Conservation (phyloP, 139 green algal genomes). For the Chlamydomonas asymmetrica region DNA sequence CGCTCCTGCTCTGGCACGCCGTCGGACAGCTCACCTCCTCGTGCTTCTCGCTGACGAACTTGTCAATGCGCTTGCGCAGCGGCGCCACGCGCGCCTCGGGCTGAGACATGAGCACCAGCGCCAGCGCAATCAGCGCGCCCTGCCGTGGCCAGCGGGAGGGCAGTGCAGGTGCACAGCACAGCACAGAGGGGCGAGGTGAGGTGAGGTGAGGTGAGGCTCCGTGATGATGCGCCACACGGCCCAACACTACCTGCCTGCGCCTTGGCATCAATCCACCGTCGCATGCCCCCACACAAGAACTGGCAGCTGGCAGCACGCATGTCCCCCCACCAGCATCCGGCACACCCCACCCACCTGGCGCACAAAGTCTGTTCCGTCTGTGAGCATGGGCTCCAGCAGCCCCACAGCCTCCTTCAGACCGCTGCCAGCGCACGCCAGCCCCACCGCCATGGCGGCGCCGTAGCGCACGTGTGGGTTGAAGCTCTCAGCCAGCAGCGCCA, state of each 20-base stretch:
- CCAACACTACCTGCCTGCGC: too few relatives aligned
- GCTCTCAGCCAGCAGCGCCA: conserved; percentile 90
- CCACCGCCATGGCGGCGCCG: conserved; percentile 95
- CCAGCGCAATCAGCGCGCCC: conserved; percentile 86
- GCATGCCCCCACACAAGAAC: conserved; percentile 1
- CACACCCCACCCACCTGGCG: conserved; percentile 51
- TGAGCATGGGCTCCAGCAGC: conserved; percentile 88
- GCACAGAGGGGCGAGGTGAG: too few relatives aligned
- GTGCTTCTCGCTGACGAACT: conserved; percentile 88
- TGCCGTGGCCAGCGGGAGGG: too few relatives aligned
- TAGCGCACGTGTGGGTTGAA: conserved; percentile 98
- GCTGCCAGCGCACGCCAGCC: conserved; percentile 89
- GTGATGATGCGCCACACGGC: too few relatives aligned
- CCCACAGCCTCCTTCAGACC: conserved; percentile 75
- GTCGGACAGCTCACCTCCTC: too few relatives aligned
- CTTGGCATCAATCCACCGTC: too few relatives aligned
- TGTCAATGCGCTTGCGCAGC: conserved; percentile 82
- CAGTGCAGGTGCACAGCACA: too few relatives aligned
- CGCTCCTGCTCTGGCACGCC: too few relatives aligned
- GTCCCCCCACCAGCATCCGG: neutral
- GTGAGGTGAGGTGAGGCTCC: too few relatives aligned
- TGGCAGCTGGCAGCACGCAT: neutral
- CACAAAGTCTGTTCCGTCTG: conserved; percentile 92
- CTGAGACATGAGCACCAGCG: conserved; percentile 51
- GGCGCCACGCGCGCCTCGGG: conserved; percentile 67